phyloP scores from a whole-genome alignment of 2,329 filamentous ascomycete species.

The Diaporthe sp. region DNA sequence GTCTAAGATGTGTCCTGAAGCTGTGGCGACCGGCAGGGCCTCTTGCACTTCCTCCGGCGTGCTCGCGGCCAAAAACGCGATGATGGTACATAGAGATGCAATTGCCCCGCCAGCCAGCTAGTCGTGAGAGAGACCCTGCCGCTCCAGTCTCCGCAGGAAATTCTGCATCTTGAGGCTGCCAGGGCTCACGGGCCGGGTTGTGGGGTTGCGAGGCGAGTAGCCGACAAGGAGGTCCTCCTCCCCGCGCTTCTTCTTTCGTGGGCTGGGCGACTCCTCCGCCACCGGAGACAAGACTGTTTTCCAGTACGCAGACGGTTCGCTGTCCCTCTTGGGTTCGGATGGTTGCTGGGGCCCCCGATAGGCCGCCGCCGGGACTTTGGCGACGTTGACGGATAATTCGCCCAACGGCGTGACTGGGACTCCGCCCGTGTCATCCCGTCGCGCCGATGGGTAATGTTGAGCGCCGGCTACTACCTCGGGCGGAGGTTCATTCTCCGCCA shows the following conservation, averaged over 20 bases:
- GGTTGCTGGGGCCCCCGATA: conserved; percentile 15
- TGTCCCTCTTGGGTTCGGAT: conserved; percentile 5
- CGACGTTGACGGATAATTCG: conserved; percentile 35
- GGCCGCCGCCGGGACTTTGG: conserved; percentile 23
- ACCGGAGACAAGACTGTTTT: conserved; percentile 33
- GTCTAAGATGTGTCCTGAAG: conserved; percentile 27
- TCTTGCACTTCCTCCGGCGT: neutral
- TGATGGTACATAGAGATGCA: conserved; percentile 26
- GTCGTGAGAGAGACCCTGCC: conserved; percentile 34
- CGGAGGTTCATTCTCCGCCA: conserved; percentile 32
- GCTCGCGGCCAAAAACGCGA: conserved; percentile 13
- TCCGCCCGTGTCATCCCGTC: neutral
- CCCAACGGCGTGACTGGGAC: conserved; percentile 17
- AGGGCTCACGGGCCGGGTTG: conserved; percentile 27
- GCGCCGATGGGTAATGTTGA: neutral
- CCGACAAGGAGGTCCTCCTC: conserved; percentile 10
- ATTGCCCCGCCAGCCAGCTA: conserved; percentile 23
- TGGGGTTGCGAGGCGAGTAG: conserved; percentile 4
- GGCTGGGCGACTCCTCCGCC: conserved; percentile 33
- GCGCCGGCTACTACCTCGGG: conserved; percentile 10
- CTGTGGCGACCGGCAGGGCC: neutral
- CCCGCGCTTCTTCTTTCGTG: conserved; percentile 14
- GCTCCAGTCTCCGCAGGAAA: conserved; percentile 32
- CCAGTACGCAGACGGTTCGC: conserved; percentile 25
- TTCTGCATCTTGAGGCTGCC: conserved; percentile 35